Base-by-base conservation (phyloP, 139 green algal species). In the Coccomyxa sp. region DNA sequence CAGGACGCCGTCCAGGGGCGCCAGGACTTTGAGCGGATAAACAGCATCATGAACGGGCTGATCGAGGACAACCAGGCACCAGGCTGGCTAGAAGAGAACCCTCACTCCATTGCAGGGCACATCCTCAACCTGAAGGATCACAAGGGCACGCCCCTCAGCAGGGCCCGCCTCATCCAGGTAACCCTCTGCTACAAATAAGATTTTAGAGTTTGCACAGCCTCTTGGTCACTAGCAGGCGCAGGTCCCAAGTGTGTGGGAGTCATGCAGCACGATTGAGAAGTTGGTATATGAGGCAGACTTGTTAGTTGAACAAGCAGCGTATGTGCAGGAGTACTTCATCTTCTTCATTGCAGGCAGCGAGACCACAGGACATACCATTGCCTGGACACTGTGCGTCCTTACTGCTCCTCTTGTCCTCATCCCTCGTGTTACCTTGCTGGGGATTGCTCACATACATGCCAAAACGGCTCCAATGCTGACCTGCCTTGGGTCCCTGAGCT, bases 291-390 rank as follows among this genome's bases (percentile, higher is more conserved):
- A n/a, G n/a, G n/a, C n/a, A n/a, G n/a, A n/a, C n/a, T n/a, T n/a
- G n/a, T n/a, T n/a, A n/a, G n/a, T n/a, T n/a, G n/a, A n/a, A n/a
- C n/a, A n/a, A n/a, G n/a, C n/a, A n/a, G n/a, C n/a, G n/a, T n/a
- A n/a, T n/a, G n/a, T n/a, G n/a, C n/a, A 64, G 50, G 50, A 64
- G 50, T 64, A 31, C 50, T 64, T 64, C 50, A 64, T 64, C 50
- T 64, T 64, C 39, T 81, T 85, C 39, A 71, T 82, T 12, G 81
- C 76, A 34, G 81, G 81, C 44, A 58, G 55, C 9, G 81, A 85
- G 14, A 82, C 81, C 24, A 85, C 81, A 5, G 80, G 73, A 18
- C 58, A 80, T 74, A 84, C 73, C 12, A 73, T 75, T 29, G 64
- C 80, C 8, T 80, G 80, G 74, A 80, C 73, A 35, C 79, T 83